These are phyloP conservation scores for Linderina pennispora DNA, from an alignment of 192 early-diverging fungal species.

Conservation along the genomic window DNA sequence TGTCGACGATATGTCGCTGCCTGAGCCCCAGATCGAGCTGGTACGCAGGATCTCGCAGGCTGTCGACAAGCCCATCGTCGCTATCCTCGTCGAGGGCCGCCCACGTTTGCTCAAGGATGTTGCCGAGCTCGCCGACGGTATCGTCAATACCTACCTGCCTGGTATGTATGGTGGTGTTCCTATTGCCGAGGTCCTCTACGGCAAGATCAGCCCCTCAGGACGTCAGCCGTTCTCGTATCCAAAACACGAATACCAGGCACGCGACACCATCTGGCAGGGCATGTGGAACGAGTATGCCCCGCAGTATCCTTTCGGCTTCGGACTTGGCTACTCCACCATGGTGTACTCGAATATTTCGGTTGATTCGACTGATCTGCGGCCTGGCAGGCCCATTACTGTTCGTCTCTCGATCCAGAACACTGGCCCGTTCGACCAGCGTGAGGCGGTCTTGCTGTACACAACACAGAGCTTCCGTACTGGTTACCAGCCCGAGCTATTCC, in stretches of 20 bases:
- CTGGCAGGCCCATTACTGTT: constrained; percentile 18
- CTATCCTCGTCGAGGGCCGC: constrained; percentile 50
- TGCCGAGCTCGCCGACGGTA: constrained; percentile 29
- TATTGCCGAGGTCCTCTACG: constrained; percentile 54
- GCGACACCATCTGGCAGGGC: constrained; percentile 40
- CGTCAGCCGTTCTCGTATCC: constrained; percentile 57
- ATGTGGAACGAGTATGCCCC: constrained; percentile 44
- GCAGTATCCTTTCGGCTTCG: constrained; percentile 52
- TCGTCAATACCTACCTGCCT: constrained; percentile 50
- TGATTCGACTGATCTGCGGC: constrained; percentile 1
- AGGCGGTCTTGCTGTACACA: constrained; percentile 52
- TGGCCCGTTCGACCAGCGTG: constrained; percentile 35
- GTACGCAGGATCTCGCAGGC: constrained; percentile 15
- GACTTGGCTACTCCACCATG: constrained; percentile 49
- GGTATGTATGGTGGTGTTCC: constrained; percentile 56
- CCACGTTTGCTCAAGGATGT: constrained; percentile 49
- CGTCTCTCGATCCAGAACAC: constrained; percentile 40
- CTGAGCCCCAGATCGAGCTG: constrained; percentile 23
- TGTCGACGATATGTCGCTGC: constrained; percentile 15
- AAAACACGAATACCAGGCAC: constrained; percentile 32
- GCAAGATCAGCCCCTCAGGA: constrained; percentile 52
- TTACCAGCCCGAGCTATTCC: constrained; percentile 49
- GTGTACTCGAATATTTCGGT: constrained; percentile 42
- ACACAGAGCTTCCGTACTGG: constrained; percentile 48
- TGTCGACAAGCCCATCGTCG: constrained; percentile 29